Evolutionary conservation across 345 rosid genomes (phyloP), one percentile per base, ranked within the genome.

Genomic region (Euphorbia peplus): DNA sequence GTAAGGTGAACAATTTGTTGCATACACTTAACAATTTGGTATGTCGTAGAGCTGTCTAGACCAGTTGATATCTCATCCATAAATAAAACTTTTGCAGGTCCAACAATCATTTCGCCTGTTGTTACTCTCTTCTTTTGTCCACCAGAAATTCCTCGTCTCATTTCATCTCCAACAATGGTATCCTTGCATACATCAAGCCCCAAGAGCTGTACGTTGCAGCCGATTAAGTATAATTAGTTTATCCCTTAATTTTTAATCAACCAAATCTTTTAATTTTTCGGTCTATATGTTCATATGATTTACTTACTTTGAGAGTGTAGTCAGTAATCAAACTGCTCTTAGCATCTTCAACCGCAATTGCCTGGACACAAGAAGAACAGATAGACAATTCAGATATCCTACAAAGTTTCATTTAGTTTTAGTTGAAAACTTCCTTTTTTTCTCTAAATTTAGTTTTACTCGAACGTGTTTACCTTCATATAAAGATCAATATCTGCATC

Each of bases 401-500:
- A 54, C 13, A 5, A 29, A 12, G 11, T 2, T 19, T 4, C 6
- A 39, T 9, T 26, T 35, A 29, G 18, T 48, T 24, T 22, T 12
- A n/a, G 18, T 39, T 64, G 35, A 2, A 19, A n/a, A n/a, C n/a
- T 22, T 8, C n/a, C n/a, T 6, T 28, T 2, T 10, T 35, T 70
- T 59, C 37, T 2, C 44, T 59, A 2, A 15, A 1, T 58, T 58
- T 28, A 57, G 21, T 29, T 59, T 5, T 32, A 32, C 37, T 57
- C 9, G 5, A 39, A 39, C 9, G 61, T 26, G 14, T 57, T 21
- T 71, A 87, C 91, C 87, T 92, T 92, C 98, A 92, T 89, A 86
- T 88, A 92, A 28, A 92, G 86, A 82, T 92, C 98, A 32, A 88
- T 75, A 76, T 92, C 95, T 39, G 96, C 85, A 61, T 92, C 98